Evolutionary conservation across 2,329 filamentous ascomycete species (phyloP).

Genomic region (Penicillium italicum): DNA sequence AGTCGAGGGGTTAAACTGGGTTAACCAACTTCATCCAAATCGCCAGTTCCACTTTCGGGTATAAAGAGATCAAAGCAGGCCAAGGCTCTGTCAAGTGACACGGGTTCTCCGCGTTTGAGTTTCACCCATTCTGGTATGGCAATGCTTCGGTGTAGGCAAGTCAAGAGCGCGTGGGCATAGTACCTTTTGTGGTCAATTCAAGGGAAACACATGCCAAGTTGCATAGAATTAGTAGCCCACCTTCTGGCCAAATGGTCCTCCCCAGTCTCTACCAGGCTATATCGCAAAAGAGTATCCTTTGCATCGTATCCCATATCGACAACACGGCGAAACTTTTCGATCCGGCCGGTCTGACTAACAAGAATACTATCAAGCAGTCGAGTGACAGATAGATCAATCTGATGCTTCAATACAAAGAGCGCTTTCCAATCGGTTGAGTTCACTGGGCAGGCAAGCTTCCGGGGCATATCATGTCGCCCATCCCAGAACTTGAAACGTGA

Average conservation of each 20-base stretch:
- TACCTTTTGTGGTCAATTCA: constrained; percentile 51
- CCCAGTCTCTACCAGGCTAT: constrained; percentile 58
- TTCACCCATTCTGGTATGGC: constrained; percentile 75
- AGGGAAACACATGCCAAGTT: neutral
- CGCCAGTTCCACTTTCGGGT: constrained; percentile 66
- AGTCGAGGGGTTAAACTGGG: neutral
- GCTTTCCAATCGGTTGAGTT: constrained; percentile 69
- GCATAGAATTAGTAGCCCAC: constrained; percentile 20
- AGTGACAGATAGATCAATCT: constrained; percentile 52
- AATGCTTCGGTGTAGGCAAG: constrained; percentile 73
- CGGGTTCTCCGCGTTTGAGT: constrained; percentile 49
- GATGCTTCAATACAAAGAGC: constrained; percentile 58
- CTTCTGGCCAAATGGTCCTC: constrained; percentile 76
- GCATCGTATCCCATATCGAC: constrained; percentile 76
- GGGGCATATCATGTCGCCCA: constrained; percentile 56
- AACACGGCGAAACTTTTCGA: constrained; percentile 67
- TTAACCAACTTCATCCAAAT: constrained; percentile 63
- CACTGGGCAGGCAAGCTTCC: constrained; percentile 54
- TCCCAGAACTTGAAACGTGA: constrained; percentile 73
- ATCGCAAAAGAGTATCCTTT: constrained; percentile 74
- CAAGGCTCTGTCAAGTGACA: constrained; percentile 68
- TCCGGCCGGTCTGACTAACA: constrained; percentile 64
- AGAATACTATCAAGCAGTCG: constrained; percentile 65
- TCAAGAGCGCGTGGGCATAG: constrained; percentile 69
- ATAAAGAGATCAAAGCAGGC: constrained; percentile 89